These are phyloP conservation scores for Mortierella claussenii DNA, from an alignment of 192 early-diverging fungal genomes.

Conservation along the genomic window DNA sequence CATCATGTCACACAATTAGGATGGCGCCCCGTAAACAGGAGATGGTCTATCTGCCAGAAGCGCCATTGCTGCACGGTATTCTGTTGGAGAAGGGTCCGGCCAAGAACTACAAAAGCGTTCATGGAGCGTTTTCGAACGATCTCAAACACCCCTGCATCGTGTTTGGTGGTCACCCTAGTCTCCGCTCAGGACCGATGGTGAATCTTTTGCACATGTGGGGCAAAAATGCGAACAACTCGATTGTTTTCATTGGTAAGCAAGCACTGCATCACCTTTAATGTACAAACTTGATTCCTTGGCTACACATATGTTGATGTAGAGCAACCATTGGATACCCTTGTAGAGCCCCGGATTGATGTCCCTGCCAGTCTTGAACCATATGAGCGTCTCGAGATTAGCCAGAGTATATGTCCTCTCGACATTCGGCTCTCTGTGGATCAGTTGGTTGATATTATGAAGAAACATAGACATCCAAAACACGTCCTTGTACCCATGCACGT, in stretches of 20 bases:
- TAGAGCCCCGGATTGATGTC: slow-evolving; percentile 54
- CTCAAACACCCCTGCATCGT: slow-evolving; percentile 72
- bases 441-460: slow-evolving; percentile 38
- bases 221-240: slow-evolving; percentile 54
- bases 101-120: slow-evolving; percentile 56
- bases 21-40: slow-evolving; percentile 73
- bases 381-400: slow-evolving; percentile 48
- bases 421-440: slow-evolving; percentile 50
- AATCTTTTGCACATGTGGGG: slow-evolving; percentile 60
- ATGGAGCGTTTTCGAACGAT: slow-evolving; percentile 40
- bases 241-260: slow-evolving; percentile 62
- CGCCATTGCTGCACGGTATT: slow-evolving; percentile 61
- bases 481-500: slow-evolving; percentile 38
- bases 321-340: too few species aligned
- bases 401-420: slow-evolving; percentile 40
- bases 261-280: too few species aligned
- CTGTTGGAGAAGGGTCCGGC: slow-evolving; percentile 56
- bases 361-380: slow-evolving; percentile 41
- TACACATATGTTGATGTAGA: too few species aligned
- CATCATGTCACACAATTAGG: slow-evolving; percentile 40
- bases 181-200: slow-evolving; percentile 56
- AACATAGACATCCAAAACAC: slow-evolving; percentile 37
- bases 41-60: slow-evolving; percentile 72
- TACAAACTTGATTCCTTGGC: too few species aligned
- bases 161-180: slow-evolving; percentile 62